A percentile compares a stretch with the other conserved stretches of the same genome.
These are phyloP conservation scores for Phycomyces nitens DNA, from an alignment of 192 early-diverging fungal species.

Conservation along the genomic window DNA sequence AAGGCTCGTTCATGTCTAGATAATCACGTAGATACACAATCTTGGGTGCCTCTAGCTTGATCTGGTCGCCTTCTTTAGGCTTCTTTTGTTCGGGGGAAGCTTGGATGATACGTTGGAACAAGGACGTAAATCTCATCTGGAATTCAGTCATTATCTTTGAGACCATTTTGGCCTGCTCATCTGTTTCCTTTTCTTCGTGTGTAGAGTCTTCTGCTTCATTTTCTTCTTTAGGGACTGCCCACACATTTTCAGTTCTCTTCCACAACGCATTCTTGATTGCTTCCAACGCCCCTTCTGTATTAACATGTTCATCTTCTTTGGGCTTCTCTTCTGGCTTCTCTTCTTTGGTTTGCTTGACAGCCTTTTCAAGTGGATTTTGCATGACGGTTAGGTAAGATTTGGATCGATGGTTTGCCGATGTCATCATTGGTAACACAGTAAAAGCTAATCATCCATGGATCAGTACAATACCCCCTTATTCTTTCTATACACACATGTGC, in stretches of 20 bases:
- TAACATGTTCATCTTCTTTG: not conserved
- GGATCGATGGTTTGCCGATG: conserved; percentile 16
- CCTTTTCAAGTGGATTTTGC: not conserved
- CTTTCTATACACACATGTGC: conserved; percentile 17
- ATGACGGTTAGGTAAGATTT: conserved; percentile 15
- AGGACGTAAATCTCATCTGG: no score
- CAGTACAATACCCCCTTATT: conserved; percentile 11
- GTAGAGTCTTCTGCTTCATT: not conserved
- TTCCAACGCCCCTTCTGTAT: not conserved
- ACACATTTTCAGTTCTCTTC: not conserved
- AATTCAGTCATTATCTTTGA: no score
- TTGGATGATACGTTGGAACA: no score
- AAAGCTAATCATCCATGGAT: conserved; percentile 6
- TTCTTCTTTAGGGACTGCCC: conserved; percentile 7
- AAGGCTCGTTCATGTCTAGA: conserved; percentile 39
- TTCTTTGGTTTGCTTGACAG: not conserved
- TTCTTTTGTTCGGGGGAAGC: no score
- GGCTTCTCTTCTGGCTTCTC: not conserved
- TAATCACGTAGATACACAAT: conserved; percentile 50
- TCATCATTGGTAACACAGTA: conserved; percentile 8
- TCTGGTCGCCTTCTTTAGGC: not conserved
- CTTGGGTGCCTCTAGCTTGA: conserved; percentile 22
- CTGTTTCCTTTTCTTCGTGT: not conserved
- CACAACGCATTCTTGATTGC: not conserved
- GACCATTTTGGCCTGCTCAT: not conserved